Evolutionary conservation across 2,329 filamentous ascomycete species (phyloP).

Genomic region (Fusarium mundagurra): DNA sequence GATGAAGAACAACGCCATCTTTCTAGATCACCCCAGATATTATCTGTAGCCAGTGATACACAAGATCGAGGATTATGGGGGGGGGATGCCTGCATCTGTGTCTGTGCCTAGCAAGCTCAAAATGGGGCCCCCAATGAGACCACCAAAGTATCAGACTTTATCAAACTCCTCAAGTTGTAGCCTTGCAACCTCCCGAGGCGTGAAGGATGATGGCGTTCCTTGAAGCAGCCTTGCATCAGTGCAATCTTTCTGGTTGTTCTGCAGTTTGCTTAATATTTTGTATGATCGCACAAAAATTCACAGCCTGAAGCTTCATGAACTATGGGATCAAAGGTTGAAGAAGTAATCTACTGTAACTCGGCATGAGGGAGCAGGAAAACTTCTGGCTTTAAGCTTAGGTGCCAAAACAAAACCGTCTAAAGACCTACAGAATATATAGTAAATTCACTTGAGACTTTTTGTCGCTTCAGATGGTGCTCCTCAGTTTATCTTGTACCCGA

Average conservation of each 20-base stretch:
- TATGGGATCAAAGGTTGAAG: neutral
- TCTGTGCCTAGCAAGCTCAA: slow-evolving; percentile 14
- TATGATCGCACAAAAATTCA: no score
- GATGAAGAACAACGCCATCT: slow-evolving; percentile 13
- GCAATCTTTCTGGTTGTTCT: neutral
- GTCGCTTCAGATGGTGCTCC: neutral
- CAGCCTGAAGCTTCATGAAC: neutral
- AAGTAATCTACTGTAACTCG: slow-evolving; percentile 13
- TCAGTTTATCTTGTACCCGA: neutral
- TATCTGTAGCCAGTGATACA: slow-evolving; percentile 27
- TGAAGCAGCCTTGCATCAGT: neutral
- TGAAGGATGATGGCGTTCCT: neutral
- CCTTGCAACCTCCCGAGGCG: neutral
- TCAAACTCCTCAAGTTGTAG: neutral
- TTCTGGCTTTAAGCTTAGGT: neutral
- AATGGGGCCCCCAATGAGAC: slow-evolving; percentile 29
- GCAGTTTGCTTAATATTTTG: neutral
- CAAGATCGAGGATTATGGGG: slow-evolving; percentile 27
- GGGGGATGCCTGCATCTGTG: slow-evolving; percentile 16
- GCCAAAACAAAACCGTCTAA: neutral
- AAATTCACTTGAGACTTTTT: neutral
- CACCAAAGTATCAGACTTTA: neutral
- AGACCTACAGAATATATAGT: no score
- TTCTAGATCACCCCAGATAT: slow-evolving; percentile 11
- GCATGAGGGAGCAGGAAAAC: neutral